Evolutionary conservation across 2,329 filamentous ascomycete genomes (phyloP).

Genomic region (Stenocarpella maydis): DNA sequence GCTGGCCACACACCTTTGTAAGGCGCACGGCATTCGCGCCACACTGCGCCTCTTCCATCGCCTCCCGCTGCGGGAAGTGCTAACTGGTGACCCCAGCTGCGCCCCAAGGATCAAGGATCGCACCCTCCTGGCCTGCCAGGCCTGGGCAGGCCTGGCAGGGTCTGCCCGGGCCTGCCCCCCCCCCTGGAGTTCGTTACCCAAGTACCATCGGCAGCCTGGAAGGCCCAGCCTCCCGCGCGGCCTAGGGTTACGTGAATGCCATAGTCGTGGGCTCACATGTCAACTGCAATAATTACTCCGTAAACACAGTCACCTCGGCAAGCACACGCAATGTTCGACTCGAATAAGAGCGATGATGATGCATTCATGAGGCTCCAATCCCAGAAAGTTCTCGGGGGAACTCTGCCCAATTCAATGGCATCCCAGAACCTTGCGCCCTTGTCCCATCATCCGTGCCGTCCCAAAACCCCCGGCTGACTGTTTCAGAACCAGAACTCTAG

Average conservation of each 20-base stretch:
- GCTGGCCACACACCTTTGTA: too few relatives aligned
- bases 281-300: background rate
- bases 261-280: background rate
- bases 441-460: background rate
- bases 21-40: too few relatives aligned
- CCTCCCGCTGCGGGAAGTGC: background rate
- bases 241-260: background rate
- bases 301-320: background rate
- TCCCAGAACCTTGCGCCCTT: background rate
- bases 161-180: too few relatives aligned
- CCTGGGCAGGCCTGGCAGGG: too few relatives aligned
- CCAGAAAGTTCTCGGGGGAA: too few relatives aligned
- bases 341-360: background rate
- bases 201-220: too few relatives aligned
- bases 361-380: background rate
- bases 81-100: constrained; percentile 1
- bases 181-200: too few relatives aligned
- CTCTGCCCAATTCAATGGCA: background rate
- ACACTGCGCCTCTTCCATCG: constrained; percentile 10
- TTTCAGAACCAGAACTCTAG: background rate
- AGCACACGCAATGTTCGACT: background rate
- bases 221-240: too few relatives aligned
- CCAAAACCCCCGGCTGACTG: background rate
- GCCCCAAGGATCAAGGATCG: constrained; percentile 10
- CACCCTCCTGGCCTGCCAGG: too few relatives aligned